Evolutionary conservation across 305 asterid genomes (phyloP).

Genomic region (Rubia balearica): DNA sequence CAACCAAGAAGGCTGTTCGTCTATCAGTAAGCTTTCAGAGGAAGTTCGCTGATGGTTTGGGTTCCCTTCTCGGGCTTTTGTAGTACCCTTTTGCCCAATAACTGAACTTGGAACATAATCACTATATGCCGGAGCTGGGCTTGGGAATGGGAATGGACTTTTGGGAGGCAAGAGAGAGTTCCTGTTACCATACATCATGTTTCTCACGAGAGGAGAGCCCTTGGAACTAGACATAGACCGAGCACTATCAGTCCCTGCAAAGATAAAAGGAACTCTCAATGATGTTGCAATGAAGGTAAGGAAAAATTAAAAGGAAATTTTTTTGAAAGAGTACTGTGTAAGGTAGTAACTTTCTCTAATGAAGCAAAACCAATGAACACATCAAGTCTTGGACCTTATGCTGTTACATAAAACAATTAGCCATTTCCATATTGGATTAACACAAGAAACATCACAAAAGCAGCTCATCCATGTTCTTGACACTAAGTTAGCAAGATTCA

Average conservation of each 20-base stretch:
- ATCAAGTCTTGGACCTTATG: neutral
- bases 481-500: neutral
- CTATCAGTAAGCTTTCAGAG: slow-evolving; percentile 48
- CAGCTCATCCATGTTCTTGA: neutral
- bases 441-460: neutral
- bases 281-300: neutral
- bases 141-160: slow-evolving; percentile 66
- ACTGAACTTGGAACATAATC: slow-evolving; percentile 41
- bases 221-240: slow-evolving; percentile 41
- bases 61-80: slow-evolving; percentile 37
- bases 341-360: neutral
- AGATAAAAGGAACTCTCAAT: neutral
- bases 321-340: neutral
- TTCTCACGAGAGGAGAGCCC: slow-evolving; percentile 44
- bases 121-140: slow-evolving; percentile 34
- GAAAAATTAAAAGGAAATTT: neutral
- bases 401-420: neutral
- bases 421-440: neutral
- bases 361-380: slow-evolving; percentile 5
- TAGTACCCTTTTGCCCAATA: slow-evolving; percentile 27
- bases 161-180: slow-evolving; percentile 56
- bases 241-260: slow-evolving; percentile 27
- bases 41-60: slow-evolving; percentile 59
- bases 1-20: slow-evolving; percentile 71
- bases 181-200: slow-evolving; percentile 37